phyloP scores from a whole-genome alignment of 306 rosid species.

The Prunus kanzakura region DNA sequence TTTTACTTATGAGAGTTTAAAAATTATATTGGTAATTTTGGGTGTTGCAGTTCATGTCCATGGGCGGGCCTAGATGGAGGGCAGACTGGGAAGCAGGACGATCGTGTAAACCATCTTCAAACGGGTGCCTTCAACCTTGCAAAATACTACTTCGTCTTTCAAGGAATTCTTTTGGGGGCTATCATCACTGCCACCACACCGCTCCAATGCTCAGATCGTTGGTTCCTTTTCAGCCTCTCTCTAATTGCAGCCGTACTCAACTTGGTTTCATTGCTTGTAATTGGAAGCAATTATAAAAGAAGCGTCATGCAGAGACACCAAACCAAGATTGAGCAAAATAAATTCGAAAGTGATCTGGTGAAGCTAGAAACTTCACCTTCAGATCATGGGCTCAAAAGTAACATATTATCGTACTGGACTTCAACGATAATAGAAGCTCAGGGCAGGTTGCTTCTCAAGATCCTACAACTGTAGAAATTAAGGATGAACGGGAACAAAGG shows the following conservation, averaged over 20 bases:
- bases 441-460: too few species aligned
- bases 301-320: not conserved
- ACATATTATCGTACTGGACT: not conserved
- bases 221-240: not conserved
- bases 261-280: not conserved
- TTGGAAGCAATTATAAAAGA: not conserved
- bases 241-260: not conserved
- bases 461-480: not conserved
- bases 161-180: not conserved
- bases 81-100: not conserved
- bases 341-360: not conserved
- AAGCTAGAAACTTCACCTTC: not conserved
- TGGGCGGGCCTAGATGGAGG: too few species aligned
- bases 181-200: not conserved
- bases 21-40: too few species aligned
- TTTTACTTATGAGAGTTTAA: too few species aligned
- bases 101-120: not conserved
- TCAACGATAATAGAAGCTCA: not conserved
- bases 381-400: not conserved
- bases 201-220: not conserved
- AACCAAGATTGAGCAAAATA: not conserved
- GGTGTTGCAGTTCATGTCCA: too few species aligned
- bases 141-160: slow-evolving; percentile 5
- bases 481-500: not conserved
- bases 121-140: not conserved